Evolutionary conservation across 768 basidiomycete species (phyloP), one percentile per base, ranked within the genome.

Genomic region (Tulasnella sp.): DNA sequence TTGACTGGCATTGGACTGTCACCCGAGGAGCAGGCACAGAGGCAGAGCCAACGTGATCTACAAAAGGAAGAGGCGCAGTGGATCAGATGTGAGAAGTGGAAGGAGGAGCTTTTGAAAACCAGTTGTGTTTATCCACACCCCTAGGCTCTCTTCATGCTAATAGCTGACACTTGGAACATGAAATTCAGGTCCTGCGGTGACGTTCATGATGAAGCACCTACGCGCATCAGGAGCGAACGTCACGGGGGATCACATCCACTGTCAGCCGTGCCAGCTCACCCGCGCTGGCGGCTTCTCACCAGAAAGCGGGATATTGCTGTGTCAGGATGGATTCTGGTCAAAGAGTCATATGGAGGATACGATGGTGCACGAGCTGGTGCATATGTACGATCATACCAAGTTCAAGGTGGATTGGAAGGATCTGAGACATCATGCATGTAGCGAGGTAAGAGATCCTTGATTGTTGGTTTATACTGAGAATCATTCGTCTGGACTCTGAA

Each of bases 391-490:
- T 70, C 88, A 94, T 63, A 87, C 89, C 72, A 82, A 83, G 70
- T 98, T 98, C 74, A 88, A 91, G 62, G 87, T 96, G 1, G 83
- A 96, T 69, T 96, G 90, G 92, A 71, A 70, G 49, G 87, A 98
- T 71, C 68, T 98, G 58, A 74, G 91, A 60, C 92, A 96, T 73
- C 92, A 96, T 68, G 96, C 94, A 2, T 99, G 96, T 70, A 92
- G 87, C 67, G 94, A 98, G 81, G 94, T 94, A 63, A 66, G 82
- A 65, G 7, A 7, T 2, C 27, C 29, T 21, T 22, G 8, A 43
- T 34, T n/a, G 53, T 24, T 21, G 7, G 9, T 22, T 29, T 7
- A 9, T 22, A 25, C 29, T 25, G n/a, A n/a, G 7, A 30, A 17
- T 4, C 15, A 12, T 43, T 5, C 30, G 41, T 49, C 38, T 31